A percentile compares a stretch with the other conserved stretches of the same genome.
These are phyloP conservation scores for Spinellus fusiger DNA, from an alignment of 192 early-diverging fungal genomes.

Conservation along the genomic window DNA sequence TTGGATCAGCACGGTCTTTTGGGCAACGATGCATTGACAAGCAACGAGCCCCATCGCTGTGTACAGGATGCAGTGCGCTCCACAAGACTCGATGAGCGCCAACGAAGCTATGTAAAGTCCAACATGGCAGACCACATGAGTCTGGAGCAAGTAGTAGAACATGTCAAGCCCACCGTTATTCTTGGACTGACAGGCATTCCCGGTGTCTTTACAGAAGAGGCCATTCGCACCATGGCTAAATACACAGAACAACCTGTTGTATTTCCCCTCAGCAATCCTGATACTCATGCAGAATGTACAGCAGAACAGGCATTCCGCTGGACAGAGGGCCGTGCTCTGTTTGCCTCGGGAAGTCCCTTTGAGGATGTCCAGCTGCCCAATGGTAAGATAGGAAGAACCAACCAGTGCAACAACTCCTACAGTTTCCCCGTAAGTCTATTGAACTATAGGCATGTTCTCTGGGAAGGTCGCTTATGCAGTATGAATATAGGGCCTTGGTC, in stretches of 20 bases:
- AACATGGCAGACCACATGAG: conserved; percentile 41
- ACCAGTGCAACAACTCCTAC: conserved; percentile 51
- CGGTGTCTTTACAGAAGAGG: conserved; percentile 44
- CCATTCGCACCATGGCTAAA: conserved; percentile 48
- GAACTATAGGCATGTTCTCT: no score
- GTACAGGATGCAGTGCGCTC: conserved; percentile 7
- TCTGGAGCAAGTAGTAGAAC: conserved; percentile 43
- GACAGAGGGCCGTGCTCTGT: conserved; percentile 48
- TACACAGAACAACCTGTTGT: conserved; percentile 42
- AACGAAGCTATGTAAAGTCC: conserved; percentile 40
- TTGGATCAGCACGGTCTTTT: conserved; percentile 45
- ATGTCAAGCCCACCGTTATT: conserved; percentile 45
- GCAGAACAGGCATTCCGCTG: conserved; percentile 50
- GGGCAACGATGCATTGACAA: conserved; percentile 33
- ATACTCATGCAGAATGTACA: conserved; percentile 46
- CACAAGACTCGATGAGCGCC: conserved; percentile 39
- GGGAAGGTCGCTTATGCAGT: no score
- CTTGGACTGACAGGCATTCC: conserved; percentile 42
- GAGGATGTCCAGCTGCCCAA: conserved; percentile 40
- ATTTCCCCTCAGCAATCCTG: conserved; percentile 49
- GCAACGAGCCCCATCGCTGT: conserved; percentile 17
- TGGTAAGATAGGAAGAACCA: conserved; percentile 36
- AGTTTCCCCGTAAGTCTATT: conserved; percentile 40
- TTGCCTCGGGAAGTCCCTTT: conserved; percentile 51
- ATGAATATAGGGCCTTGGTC: conserved; percentile 38